A percentile compares a stretch with the other conserved stretches of the same genome.
These are phyloP conservation scores for Cenchrus purpureus DNA, from an alignment of 176 grass and related monocot genomes.

Conservation along the genomic window DNA sequence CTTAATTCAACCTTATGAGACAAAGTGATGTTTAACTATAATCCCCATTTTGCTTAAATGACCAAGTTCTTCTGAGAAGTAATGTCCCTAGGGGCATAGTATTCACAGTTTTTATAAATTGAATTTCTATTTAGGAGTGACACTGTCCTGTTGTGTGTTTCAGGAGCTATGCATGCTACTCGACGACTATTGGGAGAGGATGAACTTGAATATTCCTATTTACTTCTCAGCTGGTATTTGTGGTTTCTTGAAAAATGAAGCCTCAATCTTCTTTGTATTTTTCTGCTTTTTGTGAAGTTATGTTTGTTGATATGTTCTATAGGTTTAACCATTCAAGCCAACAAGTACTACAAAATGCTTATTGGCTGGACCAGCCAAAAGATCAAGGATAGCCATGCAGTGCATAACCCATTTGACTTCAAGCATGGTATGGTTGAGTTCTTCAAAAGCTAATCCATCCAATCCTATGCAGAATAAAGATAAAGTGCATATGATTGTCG, in stretches of 20 bases:
- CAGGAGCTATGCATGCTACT: conserved; percentile 95
- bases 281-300: conserved; percentile 38
- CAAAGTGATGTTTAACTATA: neutral
- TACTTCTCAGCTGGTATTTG: conserved; percentile 90
- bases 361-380: conserved; percentile 99
- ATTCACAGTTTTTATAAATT: conserved; percentile 8
- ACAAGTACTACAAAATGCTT: conserved; percentile 97
- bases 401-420: conserved; percentile 92
- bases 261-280: neutral
- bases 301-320: conserved; percentile 26
- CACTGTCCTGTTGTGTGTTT: conserved; percentile 35
- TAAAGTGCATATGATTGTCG: neutral
- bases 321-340: conserved; percentile 98
- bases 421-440: conserved; percentile 73
- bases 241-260: conserved; percentile 27
- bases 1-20: neutral
- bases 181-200: conserved; percentile 96
- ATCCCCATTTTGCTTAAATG: conserved; percentile 10
- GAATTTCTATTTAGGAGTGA: conserved; percentile 15
- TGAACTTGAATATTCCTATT: conserved; percentile 90
- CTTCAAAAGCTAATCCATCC: conserved; percentile 21
- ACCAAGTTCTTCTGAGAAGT: neutral
- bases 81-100: neutral
- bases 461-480: conserved; percentile 6
- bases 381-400: conserved; percentile 82